These are phyloP conservation scores for Clonostachys rhizophaga DNA, from an alignment of 2,329 filamentous ascomycete genomes.

Conservation along the genomic window DNA sequence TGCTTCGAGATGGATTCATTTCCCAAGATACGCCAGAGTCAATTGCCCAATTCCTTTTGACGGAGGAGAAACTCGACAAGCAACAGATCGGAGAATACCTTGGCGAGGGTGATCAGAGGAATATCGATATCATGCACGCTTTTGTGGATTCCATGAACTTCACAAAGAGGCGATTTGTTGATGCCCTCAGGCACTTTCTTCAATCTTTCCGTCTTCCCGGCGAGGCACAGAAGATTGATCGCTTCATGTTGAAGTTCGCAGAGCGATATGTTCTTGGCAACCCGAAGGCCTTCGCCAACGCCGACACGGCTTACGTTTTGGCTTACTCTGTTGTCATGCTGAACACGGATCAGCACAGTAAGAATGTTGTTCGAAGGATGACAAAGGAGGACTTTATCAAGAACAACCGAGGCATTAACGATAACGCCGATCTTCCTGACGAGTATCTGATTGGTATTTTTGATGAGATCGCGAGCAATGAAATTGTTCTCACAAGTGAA, in stretches of 20 bases:
- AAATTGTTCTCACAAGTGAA: slow-evolving; percentile 93
- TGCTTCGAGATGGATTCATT: slow-evolving; percentile 86
- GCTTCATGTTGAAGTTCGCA: slow-evolving; percentile 98
- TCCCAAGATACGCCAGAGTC: slow-evolving; percentile 71
- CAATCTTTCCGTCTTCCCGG: slow-evolving; percentile 93
- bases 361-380: slow-evolving; percentile 81
- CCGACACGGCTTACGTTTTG: slow-evolving; percentile 93
- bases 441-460: slow-evolving; percentile 88
- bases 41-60: slow-evolving; percentile 77
- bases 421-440: slow-evolving; percentile 86
- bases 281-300: slow-evolving; percentile 95
- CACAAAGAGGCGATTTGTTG: slow-evolving; percentile 83
- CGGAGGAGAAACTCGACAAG: slow-evolving; percentile 84
- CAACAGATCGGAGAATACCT: slow-evolving; percentile 89
- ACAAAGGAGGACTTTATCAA: slow-evolving; percentile 97
- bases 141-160: slow-evolving; percentile 98
- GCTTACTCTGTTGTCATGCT: slow-evolving; percentile 96
- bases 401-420: slow-evolving; percentile 98
- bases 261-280: slow-evolving; percentile 94
- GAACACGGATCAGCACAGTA: slow-evolving; percentile 93
- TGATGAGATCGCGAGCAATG: slow-evolving; percentile 85
- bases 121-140: slow-evolving; percentile 96
- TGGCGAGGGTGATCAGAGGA: slow-evolving; percentile 87
- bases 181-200: slow-evolving; percentile 84
- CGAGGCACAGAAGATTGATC: slow-evolving; percentile 98